These are phyloP conservation scores for Mycosphaerella sp. DNA, from an alignment of 2,329 filamentous ascomycete species.

Conservation along the genomic window DNA sequence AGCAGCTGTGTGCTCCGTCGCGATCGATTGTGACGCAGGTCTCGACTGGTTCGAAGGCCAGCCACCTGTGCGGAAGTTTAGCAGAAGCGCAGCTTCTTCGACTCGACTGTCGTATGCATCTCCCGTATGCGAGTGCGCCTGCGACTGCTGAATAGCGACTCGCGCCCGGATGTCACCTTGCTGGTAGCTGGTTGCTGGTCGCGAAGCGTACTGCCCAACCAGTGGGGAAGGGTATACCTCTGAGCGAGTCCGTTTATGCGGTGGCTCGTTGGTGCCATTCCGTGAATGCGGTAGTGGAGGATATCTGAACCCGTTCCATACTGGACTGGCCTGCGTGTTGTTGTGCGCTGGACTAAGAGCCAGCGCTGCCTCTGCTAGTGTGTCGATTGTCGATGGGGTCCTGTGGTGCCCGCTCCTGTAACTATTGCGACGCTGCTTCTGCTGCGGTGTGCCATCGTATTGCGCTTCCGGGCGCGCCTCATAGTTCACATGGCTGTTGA, in stretches of 20 bases:
- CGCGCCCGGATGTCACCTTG: conserved; percentile 30
- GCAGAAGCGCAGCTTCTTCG: conserved; percentile 43
- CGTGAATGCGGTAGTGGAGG: conserved; percentile 21
- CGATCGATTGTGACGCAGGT: conserved; percentile 11
- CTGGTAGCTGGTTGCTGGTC: conserved; percentile 46
- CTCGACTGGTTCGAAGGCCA: conserved; percentile 17
- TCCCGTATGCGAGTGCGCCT: conserved; percentile 13
- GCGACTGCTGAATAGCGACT: conserved; percentile 11
- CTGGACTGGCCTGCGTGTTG: conserved; percentile 10
- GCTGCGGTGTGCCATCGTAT: conserved; percentile 18
- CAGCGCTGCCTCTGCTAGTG: conserved; percentile 41
- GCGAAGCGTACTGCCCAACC: conserved; percentile 35
- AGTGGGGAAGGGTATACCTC: conserved; percentile 48
- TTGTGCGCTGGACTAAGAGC: conserved; percentile 34
- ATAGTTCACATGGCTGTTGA: conserved; percentile 26
- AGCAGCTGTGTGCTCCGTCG: conserved; percentile 5
- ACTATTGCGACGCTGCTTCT: conserved; percentile 16
- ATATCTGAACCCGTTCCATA: conserved; percentile 20
- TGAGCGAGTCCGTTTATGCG: conserved; percentile 56
- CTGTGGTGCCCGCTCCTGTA: conserved; percentile 27
- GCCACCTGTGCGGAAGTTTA: conserved; percentile 38
- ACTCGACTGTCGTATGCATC: conserved; percentile 34
- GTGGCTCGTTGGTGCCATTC: conserved; percentile 42
- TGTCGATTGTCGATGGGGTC: conserved; percentile 39
- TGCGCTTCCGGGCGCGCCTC: conserved; percentile 19